phyloP scores from a whole-genome alignment of 1,284 basidiomycete species.

The Trichosporon sp. region DNA sequence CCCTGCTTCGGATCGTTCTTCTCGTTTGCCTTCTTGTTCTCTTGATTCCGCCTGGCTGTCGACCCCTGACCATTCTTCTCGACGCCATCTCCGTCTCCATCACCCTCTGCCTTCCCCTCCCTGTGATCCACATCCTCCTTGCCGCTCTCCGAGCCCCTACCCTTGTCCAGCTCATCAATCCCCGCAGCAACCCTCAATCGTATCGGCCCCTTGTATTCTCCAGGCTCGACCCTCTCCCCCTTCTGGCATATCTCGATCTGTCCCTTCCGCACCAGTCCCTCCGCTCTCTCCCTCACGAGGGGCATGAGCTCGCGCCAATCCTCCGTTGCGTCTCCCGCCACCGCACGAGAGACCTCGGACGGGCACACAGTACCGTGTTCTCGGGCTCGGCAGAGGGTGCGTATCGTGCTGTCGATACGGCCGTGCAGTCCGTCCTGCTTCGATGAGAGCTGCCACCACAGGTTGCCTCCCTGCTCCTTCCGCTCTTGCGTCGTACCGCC shows the following conservation, averaged over 20 bases:
- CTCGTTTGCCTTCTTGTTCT: background rate
- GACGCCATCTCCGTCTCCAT: background rate
- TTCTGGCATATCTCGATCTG: background rate
- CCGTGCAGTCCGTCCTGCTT: background rate
- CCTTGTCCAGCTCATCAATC: background rate
- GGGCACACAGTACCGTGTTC: background rate
- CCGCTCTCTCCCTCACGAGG: background rate
- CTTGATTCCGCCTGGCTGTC: background rate
- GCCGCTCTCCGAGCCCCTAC: background rate
- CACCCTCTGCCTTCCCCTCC: background rate
- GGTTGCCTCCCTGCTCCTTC: background rate
- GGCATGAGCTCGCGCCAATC: slow-evolving; percentile 13
- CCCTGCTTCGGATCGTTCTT: background rate
- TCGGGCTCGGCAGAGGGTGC: background rate
- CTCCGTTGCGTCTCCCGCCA: background rate
- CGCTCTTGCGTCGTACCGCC: too few species aligned
- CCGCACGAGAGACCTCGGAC: background rate
- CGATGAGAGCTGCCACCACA: background rate
- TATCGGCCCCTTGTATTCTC: background rate
- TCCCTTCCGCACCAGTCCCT: background rate
- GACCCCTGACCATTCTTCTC: background rate
- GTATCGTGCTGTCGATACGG: background rate
- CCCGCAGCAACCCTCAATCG: background rate
- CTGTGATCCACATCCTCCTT: background rate
- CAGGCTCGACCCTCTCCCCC: background rate